Evolutionary conservation across 2,329 filamentous ascomycete species (phyloP).

Genomic region (Seiridium unicorne): DNA sequence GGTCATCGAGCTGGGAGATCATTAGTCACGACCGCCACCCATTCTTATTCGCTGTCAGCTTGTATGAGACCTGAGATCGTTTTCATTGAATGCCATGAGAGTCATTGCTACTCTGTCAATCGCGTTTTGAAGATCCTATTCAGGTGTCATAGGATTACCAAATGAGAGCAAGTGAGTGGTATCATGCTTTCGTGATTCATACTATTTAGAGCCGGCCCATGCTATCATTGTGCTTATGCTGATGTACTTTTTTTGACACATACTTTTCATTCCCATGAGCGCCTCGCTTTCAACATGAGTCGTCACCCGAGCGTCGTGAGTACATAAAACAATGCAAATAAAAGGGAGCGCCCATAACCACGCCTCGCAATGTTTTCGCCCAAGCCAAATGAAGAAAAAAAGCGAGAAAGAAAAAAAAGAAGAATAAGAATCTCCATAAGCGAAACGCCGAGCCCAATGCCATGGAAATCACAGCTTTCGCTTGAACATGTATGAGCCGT

Average conservation of each 20-base stretch:
- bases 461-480: constrained; percentile 38
- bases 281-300: neutral
- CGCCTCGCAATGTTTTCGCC: no score
- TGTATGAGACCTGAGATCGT: neutral
- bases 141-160: no score
- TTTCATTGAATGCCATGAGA: neutral
- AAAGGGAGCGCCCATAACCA: neutral
- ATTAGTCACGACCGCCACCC: no score
- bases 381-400: no score
- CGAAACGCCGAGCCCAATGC: neutral
- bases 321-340: neutral
- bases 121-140: no score
- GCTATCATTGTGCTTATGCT: constrained; percentile 4
- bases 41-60: no score
- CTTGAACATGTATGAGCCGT: constrained; percentile 71
- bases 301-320: neutral
- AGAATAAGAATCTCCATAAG: neutral
- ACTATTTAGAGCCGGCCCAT: neutral
- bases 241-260: neutral
- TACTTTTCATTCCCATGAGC: neutral
- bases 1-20: no score
- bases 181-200: constrained; percentile 4
- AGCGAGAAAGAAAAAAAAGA: neutral
- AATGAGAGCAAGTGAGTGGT: neutral
- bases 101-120: neutral